Evolutionary conservation across 768 basidiomycete species (phyloP), one percentile per base, ranked within the genome.

Genomic region (Leccinum sublutescens): DNA sequence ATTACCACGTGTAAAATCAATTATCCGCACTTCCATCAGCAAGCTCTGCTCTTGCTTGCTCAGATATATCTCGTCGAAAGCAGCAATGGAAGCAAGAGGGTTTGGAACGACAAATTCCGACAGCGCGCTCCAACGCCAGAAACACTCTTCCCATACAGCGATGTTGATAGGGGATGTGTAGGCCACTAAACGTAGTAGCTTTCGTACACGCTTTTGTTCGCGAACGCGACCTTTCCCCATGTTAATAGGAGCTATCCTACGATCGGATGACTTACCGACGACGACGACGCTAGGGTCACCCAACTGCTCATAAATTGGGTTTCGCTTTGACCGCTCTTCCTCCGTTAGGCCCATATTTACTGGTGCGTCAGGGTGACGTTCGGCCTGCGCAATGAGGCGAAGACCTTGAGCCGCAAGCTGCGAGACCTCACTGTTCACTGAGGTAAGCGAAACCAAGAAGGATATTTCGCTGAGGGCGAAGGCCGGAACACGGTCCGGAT

Each of bases 111-210:
- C 75, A 52, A 80, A 75, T 66, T 89, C 88, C 14, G 83, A 83
- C 48, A 93, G 72, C 5, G 77, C 74, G 27, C 79, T 78, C 90
- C 91, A 93, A 51, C 90, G 79, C 76, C 82, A 86, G 70, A 87
- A 93, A 60, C 85, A 87, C 66, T 94, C 92, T 62, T 87, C 80
- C 92, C 92, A 95, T 3, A 91, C 87, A 0, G 88, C 89, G 21
- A 89, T 76, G 54, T 91, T 84, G n/a, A 84, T 80, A 1, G 85
- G 82, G 31, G 82, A 82, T 14, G 88, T 84, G 29, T 81, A 82
- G 1, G 84, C 80, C 50, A 91, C 78, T 55, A 83, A 68, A 6
- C 89, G 82, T 53, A 93, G 71, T 25, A 91, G 75, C 70, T 85
- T 88, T 15, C 93, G 80, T 29, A 91, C 81, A 3, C 91, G 84